Base-by-base conservation (phyloP, 768 basidiomycete genomes). In the Russula griseocarnosa region DNA sequence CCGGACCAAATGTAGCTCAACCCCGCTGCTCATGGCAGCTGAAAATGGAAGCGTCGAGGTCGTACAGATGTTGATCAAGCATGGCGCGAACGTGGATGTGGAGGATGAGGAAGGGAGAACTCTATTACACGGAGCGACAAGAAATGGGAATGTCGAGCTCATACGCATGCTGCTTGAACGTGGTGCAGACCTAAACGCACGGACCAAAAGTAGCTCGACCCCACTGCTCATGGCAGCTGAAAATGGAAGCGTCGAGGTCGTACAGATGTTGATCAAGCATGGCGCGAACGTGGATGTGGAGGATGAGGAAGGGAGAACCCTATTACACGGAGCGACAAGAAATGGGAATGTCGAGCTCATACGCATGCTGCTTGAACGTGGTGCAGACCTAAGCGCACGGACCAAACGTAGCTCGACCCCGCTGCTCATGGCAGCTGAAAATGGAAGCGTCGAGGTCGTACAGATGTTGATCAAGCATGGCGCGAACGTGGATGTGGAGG, bases 91-190 rank as follows among this genome's bases (percentile, higher is more conserved):
- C 11, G 44, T 46, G 1, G 10, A 1, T 22, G 44, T 4, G 9
- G 10, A n/a, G n/a, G 44, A 46, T 10, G n/a, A 46, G 3, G 1
- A 11, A 46, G n/a, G 44, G 20, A 11, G 44, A 11, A 46, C 38
- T 6, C 38, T 1, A 40, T 40, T 40, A 9, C 44, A 46, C n/a
- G 3, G 0, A 22, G n/a, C 44, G n/a, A 9, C 44, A 20, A 9
- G 0, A n/a, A n/a, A 22, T 0, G 0, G n/a, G 10, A 46, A 0
- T 4, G 9, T 11, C 7, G n/a, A 46, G 3, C 20, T 20, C 44
- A n/a, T 46, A 11, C 44, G 44, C 44, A 2, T n/a, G n/a, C n/a
- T 46, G n/a, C 44, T 46, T n/a, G 44, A 46, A 9, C 44, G 22
- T 10, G 9, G 9, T 4, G 44, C 44, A 9, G 20, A 44, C 20